phyloP scores from a whole-genome alignment of 352 stramenopile genomes.

The Phytophthora podocarpi region DNA sequence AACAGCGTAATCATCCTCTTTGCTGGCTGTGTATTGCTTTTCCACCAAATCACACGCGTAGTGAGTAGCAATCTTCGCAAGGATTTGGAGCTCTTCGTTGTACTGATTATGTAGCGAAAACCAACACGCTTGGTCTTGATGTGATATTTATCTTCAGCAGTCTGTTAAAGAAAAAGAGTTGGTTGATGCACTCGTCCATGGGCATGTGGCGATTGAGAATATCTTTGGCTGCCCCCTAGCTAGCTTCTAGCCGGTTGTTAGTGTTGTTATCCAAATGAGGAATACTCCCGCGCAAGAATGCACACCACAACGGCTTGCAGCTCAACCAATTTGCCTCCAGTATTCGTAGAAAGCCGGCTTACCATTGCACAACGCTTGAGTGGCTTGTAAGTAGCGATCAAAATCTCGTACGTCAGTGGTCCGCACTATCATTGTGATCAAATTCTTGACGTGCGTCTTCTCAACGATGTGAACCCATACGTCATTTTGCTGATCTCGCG shows the following conservation, averaged over 20 bases:
- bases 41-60: no score
- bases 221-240: neutral
- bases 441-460: no score
- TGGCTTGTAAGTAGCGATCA: neutral
- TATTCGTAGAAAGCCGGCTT: neutral
- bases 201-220: no score
- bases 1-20: neutral
- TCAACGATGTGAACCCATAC: constrained; percentile 1
- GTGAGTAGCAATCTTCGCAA: neutral
- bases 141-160: no score
- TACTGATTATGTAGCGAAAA: neutral
- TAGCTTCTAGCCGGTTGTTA: constrained; percentile 1
- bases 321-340: neutral
- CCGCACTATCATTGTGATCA: constrained; percentile 1
- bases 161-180: no score
- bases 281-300: neutral
- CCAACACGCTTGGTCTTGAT: neutral
- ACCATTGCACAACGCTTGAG: neutral
- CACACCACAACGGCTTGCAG: neutral
- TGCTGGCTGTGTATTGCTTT: no score
- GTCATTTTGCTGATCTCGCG: neutral
- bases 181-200: constrained; percentile 1
- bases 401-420: neutral
- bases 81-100: neutral
- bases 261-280: no score